A percentile compares a stretch with the other conserved stretches of the same genome.
Evolutionary conservation across 805 yeast species (phyloP).

Genomic region (Barnettozyma sp.): DNA sequence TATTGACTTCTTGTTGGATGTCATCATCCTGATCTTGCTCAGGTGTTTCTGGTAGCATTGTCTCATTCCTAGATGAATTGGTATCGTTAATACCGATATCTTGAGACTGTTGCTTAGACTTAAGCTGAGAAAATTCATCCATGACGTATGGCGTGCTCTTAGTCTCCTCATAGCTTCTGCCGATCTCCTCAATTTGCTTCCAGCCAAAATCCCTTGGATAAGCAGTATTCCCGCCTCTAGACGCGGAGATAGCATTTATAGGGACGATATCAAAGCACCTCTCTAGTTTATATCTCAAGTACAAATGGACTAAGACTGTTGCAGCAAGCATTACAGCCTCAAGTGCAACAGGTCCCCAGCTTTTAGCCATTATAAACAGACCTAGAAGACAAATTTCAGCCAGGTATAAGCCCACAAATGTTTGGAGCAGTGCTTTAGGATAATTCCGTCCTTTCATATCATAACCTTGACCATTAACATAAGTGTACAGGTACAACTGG

Average conservation of each 20-base stretch:
- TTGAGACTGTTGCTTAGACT: slow-evolving; percentile 8
- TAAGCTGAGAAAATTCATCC: slow-evolving; percentile 26
- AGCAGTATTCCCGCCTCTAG: slow-evolving; percentile 34
- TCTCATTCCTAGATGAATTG: slow-evolving; percentile 24
- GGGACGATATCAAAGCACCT: slow-evolving; percentile 67
- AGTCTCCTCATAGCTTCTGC: slow-evolving; percentile 30
- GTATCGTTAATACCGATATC: slow-evolving; percentile 18
- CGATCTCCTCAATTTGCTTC: slow-evolving; percentile 47
- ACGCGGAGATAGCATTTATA: slow-evolving; percentile 41
- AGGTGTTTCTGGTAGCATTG: slow-evolving; percentile 25
- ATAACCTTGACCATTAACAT: slow-evolving; percentile 48
- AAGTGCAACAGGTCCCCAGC: slow-evolving; percentile 72
- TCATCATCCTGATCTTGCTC: slow-evolving; percentile 6
- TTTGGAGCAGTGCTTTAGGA: slow-evolving; percentile 64
- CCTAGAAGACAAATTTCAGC: slow-evolving; percentile 66
- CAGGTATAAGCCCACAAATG: slow-evolving; percentile 64
- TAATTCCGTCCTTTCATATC: slow-evolving; percentile 71
- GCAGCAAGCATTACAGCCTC: slow-evolving; percentile 54
- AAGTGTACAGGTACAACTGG: slow-evolving; percentile 52
- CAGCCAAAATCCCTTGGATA: slow-evolving; percentile 68
- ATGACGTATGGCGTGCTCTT: slow-evolving; percentile 21
- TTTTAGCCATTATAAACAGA: slow-evolving; percentile 66
- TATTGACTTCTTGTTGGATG: slow-evolving; percentile 23
- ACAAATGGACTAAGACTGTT: slow-evolving; percentile 55
- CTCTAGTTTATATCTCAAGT: slow-evolving; percentile 49